Evolutionary conservation across 2,329 filamentous ascomycete genomes (phyloP), one percentile per base, ranked within the genome.

Genomic region (Monilinia laxa): DNA sequence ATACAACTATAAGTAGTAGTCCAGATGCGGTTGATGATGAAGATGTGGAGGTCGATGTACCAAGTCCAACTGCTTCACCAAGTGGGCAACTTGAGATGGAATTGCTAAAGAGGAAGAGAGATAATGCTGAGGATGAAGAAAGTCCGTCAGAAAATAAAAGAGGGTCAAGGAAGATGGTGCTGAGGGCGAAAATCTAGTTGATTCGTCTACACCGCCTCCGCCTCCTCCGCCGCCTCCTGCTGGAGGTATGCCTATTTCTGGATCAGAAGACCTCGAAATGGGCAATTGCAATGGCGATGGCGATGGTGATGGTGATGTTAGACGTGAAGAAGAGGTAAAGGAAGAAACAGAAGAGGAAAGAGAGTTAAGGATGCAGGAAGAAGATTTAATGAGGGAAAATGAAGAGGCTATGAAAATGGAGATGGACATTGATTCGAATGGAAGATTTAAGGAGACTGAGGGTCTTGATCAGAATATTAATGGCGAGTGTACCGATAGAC

Each of bases 351-450:
- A 70, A 69, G 71, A 71, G 49, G 69, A 71, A 31, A 68, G 59
- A 35, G 70, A 71, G 38, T 40, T 73, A 40, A 67, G 69, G 38
- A 59, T 52, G 10, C 70, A 73, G 49, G 72, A 74, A 65, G 73
- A 73, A 42, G 72, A 68, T 18, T 53, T 74, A 31, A 70, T 73
- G 65, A 62, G 69, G 20, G 73, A 74, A 59, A 73, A 74, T 63
- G 73, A 74, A 71, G 75, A 75, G 63, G 75, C 74, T n/a, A 69
- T 73, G 62, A 70, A 68, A 68, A 72, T 73, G 70, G 73, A 74
- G 25, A 67, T 73, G 56, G 72, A 73, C 23, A 45, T 51, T 77
- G 95, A 98, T 78, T 93, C 90, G 0, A 94, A 98, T 76, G 58
- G 16, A 18, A 55, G 23, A 16, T 55, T 6, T 23, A 63, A 63